A percentile compares a stretch with the other conserved stretches of the same genome.
Conservation (phyloP, 2,329 filamentous ascomycete genomes). For the Didymella glomerata region DNA sequence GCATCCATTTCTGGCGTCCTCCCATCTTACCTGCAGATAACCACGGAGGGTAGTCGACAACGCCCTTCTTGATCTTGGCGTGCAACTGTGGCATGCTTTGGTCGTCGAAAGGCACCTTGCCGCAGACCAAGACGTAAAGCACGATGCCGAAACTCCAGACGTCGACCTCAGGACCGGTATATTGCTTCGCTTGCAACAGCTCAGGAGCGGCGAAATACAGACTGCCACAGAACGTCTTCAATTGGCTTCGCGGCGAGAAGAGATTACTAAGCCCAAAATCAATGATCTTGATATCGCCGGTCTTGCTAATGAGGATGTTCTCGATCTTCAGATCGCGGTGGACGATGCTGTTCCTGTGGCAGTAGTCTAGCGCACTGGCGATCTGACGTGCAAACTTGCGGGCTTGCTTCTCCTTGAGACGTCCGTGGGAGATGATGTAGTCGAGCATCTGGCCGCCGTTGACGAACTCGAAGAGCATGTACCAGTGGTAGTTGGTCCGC, state of each 20-base stretch:
- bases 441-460: constrained; percentile 99
- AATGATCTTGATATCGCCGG: constrained; percentile 98
- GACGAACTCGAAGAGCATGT: constrained; percentile 99
- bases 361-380: constrained; percentile 94
- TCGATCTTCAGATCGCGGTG: constrained; percentile 98
- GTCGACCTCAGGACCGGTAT: constrained; percentile 95
- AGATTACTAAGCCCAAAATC: constrained; percentile 98
- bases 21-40: constrained; percentile 77
- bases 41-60: constrained; percentile 95
- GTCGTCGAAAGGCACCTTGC: constrained; percentile 98
- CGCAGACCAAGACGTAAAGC: constrained; percentile 94
- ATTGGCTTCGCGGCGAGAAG: constrained; percentile 81
- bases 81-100: constrained; percentile 99
- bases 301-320: constrained; percentile 99
- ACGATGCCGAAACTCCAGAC: constrained; percentile 99
- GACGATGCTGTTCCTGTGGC: constrained; percentile 96
- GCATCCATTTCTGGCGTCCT: neutral
- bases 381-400: constrained; percentile 98
- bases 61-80: constrained; percentile 97
- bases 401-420: constrained; percentile 97
- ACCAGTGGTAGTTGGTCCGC: constrained; percentile 97
- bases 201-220: constrained; percentile 98
- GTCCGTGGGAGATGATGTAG: constrained; percentile 98
- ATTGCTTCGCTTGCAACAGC: constrained; percentile 89
- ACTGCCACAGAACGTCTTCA: constrained; percentile 98